Evolutionary conservation across 805 yeast species (phyloP).

Genomic region (Kregervanrija fluxuum): DNA sequence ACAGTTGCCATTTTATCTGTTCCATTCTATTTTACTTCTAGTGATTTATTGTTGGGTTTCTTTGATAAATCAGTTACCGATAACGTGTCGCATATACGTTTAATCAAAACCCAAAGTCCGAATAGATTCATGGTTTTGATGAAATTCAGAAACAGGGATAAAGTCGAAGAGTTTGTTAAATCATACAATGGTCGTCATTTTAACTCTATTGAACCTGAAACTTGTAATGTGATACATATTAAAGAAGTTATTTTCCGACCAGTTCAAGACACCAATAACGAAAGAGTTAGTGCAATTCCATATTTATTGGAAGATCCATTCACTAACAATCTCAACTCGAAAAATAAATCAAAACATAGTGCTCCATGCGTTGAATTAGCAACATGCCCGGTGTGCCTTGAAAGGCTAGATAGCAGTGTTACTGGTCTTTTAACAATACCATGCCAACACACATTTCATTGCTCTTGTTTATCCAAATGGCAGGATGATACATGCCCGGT

Average conservation of each 20-base stretch:
- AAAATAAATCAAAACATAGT: conserved; percentile 3
- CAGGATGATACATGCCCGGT: conserved; percentile 87
- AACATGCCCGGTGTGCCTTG: conserved; percentile 89
- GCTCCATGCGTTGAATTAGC: conserved; percentile 53
- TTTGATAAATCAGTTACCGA: conserved; percentile 56
- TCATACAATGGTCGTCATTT: conserved; percentile 66
- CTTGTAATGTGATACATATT: conserved; percentile 71
- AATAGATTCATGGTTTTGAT: conserved; percentile 71
- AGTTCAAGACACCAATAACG: conserved; percentile 16
- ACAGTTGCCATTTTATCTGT: conserved; percentile 78
- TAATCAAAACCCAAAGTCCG: conserved; percentile 57
- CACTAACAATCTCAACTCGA: conserved; percentile 27
- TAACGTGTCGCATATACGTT: conserved; percentile 61
- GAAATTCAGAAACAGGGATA: conserved; percentile 52
- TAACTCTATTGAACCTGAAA: conserved; percentile 84
- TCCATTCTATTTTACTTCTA: conserved; percentile 81
- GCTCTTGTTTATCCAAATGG: conserved; percentile 84
- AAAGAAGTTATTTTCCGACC: conserved; percentile 45
- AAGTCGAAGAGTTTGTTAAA: conserved; percentile 59
- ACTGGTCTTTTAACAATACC: conserved; percentile 84
- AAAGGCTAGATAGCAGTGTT: conserved; percentile 72
- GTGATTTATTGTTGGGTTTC: conserved; percentile 68
- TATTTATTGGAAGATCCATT: conserved; percentile 70
- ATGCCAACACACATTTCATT: conserved; percentile 91
- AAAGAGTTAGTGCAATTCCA: conserved; percentile 39